Base-by-base conservation (phyloP, 768 basidiomycete genomes). In the Collybiopsis confluens region DNA sequence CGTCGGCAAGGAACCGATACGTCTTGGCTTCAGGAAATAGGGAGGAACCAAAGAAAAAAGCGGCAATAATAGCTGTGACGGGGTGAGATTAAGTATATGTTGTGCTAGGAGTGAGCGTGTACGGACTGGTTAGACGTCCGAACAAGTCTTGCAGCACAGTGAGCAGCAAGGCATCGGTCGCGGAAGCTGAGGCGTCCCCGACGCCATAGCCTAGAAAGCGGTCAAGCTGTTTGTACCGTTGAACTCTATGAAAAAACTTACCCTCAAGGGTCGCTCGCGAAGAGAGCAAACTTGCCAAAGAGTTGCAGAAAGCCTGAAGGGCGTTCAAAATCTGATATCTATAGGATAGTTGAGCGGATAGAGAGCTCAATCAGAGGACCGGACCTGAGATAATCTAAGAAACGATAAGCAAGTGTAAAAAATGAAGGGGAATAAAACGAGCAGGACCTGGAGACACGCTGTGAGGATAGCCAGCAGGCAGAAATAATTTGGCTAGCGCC, bases 261-360 rank as follows among this genome's bases (percentile, higher is more conserved):
- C 85, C 86, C 75, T 88, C 82, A 5, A 89, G 68, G 2, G 83
- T 77, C 15, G 86, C 85, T 58, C 86, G 72, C 6, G 85, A 86
- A 1, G 86, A 81, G 18, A 88, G 61, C 24, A 88, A 68, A 0
- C 81, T 74, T 0, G 85, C 79, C 2, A 88, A 66, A 0, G 86
- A 84, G 60, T 80, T 87, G 61, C 83, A 87, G 58, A 86, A 87
- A 2, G 85, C 82, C 65, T 88, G 86, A 3, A 85, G 52, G 0
- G 81, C 81, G 57, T 88, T 87, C 58, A 80, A 74, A 13, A 82
- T 68, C 62, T 88, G 85, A 59, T 85, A 88, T 55, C 85, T 87
- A 59, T 9, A n/a, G 11, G 15, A 33, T n/a, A 15, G 30, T 35
- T 52, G 27, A 55, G 62, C 53, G 41, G 43, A 56, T 47, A 30